Base-by-base conservation (phyloP, 768 basidiomycete species). In the Podaxis carcinomalis region DNA sequence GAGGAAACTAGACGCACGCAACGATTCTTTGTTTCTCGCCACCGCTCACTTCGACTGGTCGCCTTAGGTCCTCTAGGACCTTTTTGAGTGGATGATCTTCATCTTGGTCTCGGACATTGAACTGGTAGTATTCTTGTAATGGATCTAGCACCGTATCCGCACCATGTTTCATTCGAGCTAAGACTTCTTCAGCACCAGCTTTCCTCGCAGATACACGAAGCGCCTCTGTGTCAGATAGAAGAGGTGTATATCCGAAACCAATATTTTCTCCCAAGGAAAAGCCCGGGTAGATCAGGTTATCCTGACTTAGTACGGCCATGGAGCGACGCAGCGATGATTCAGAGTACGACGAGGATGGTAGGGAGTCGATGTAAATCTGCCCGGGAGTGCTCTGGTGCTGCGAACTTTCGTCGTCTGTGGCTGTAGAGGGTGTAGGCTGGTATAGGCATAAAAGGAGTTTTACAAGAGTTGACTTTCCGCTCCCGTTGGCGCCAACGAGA, bases 21-120 rank as follows among this genome's bases (percentile, higher is more conserved):
- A 79, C 72, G 7, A 84, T 63, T 1, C 80, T 74, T 66, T 84
- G 84, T 49, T 68, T 76, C 66, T 84, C 82, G 1, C 80, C 82
- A 19, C 74, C 79, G 53, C 78, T 74, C 47, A 80, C 62, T 61
- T 72, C 61, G 59, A 73, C 65, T 57, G 68, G 55, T 66, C 74
- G 72, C 28, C 54, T 49, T 21, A 73, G 25, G 42, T 67, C 62
- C 25, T 70, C 64, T 56, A 73, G 58, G 51, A 68, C 68, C 40
- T 65, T 57, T 35, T 62, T 62, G 4, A 74, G 64, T 0, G 73
- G 69, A 61, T 76, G 71, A 3, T 56, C 52, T 5, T 65, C 58
- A 19, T 81, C 67, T 44, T 68, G 72, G 1, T 72, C 63, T 1
- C 6, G 23, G 19, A 79, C 46, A 6, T 77, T 78, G 53, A 72